Conservation (phyloP, 1,139 yeast species). For the Kurtzmaniella quercitrusa region DNA sequence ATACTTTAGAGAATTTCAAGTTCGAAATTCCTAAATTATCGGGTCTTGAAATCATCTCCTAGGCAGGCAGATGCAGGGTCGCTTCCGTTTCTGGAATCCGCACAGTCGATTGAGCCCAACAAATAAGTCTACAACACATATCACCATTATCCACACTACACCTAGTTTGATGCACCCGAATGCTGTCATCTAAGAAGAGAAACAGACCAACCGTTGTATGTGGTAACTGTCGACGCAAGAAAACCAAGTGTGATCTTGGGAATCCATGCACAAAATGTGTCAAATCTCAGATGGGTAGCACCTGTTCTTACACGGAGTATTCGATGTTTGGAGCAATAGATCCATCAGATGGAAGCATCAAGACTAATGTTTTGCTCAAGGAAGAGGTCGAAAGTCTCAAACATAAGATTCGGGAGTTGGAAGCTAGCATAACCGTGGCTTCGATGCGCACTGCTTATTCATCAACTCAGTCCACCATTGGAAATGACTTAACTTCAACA, state of each 20-base stretch:
- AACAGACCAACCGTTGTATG: slow-evolving; percentile 10
- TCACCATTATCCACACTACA: background rate
- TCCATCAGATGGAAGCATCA: background rate
- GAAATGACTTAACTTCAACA: background rate
- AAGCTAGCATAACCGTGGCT: slow-evolving; percentile 11
- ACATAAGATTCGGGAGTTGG: slow-evolving; percentile 9
- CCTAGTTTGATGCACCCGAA: background rate
- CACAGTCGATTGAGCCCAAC: background rate
- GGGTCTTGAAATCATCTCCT: no score
- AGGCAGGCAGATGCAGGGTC: no score
- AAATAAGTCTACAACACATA: background rate
- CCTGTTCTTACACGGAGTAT: slow-evolving; percentile 8
- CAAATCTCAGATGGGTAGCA: slow-evolving; percentile 6
- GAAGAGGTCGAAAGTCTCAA: slow-evolving; percentile 9
- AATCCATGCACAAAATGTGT: slow-evolving; percentile 10
- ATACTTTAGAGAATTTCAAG: no score
- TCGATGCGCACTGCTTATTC: slow-evolving; percentile 2
- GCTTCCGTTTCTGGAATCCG: no score
- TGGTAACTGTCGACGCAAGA: slow-evolving; percentile 10
- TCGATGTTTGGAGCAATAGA: slow-evolving; percentile 2
- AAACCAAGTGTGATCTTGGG: slow-evolving; percentile 11
- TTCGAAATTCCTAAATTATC: no score
- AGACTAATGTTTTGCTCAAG: slow-evolving; percentile 1
- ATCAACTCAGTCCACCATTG: background rate
- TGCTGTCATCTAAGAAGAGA: slow-evolving; percentile 6